Evolutionary conservation across 176 grass and related monocot genomes (phyloP), one percentile per base, ranked within the genome.

Genomic region (Dactylis glomerata): DNA sequence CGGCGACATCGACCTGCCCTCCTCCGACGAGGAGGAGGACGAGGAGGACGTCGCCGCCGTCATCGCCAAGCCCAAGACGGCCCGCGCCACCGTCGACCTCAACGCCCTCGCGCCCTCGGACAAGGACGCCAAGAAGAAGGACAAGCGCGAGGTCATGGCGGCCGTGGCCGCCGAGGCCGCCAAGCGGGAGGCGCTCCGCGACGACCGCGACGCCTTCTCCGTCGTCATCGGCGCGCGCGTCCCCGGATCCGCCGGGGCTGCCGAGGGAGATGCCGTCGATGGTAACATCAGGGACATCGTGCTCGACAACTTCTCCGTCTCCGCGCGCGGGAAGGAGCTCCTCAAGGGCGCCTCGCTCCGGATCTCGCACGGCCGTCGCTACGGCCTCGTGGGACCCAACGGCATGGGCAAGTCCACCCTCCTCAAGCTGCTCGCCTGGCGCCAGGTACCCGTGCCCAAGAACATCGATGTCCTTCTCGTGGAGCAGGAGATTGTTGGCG

Each of bases 361-460:
- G 80, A 98, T 98, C 77, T 88, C 96, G n/a, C 91, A 98, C 44
- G 93, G 96, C 22, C 89, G 91, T 12, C 80, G 96, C 24, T 94
- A 98, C 9, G 93, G 93, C 32, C 90, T 98, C 41, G 93, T 98
- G 3, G 96, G 96, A 1, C 96, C 96, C 80, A 95, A 98, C 63
- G 96, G 96, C 26, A 98, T 87, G 91, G 96, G 96, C 12, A 98
- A 95, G 57, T 95, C 96, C 16, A 98, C 96, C 58, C 83, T 98
- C 16, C 81, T 98, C 26, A 98, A 95, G 81, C 91, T 98, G 22
- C 91, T 98, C 63, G 41, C 93, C 1, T 95, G 96, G 93, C 91
- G 96, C 50, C 88, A 93, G 74, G 91, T 98, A 5, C 96, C 96
- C 0, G 96, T 98, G 14, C 96, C 96, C 6, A 68, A 91, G 45